Conservation (phyloP, 192 early-diverging fungal species). For the Spizellomyces punctatus region DNA sequence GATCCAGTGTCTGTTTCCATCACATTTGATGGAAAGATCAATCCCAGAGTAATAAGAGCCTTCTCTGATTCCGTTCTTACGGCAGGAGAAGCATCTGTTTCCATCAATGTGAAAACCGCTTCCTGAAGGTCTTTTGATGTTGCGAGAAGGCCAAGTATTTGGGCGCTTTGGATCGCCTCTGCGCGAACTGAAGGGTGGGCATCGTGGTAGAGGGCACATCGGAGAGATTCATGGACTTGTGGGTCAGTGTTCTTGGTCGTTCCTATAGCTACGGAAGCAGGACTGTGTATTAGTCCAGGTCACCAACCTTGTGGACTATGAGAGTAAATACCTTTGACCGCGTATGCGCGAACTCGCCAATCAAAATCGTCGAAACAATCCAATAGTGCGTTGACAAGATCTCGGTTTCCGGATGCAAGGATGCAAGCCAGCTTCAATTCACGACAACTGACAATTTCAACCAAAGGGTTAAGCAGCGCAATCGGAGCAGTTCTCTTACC, state of each 20-base stretch:
- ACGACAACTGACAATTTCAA: background rate
- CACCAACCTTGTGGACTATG: too few species aligned
- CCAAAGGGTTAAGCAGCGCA: background rate
- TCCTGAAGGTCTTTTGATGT: conserved; percentile 40
- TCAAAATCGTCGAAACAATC: conserved; percentile 45
- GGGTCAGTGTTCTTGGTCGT: conserved; percentile 37
- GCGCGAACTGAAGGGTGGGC: conserved; percentile 38
- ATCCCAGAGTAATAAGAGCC: conserved; percentile 32
- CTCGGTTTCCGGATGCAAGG: conserved; percentile 33
- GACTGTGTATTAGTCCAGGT: background rate
- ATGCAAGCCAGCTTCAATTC: conserved; percentile 43
- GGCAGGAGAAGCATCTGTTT: conserved; percentile 38
- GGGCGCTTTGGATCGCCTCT: conserved; percentile 48
- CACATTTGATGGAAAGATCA: conserved; percentile 22
- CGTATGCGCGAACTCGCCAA: conserved; percentile 46
- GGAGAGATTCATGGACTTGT: conserved; percentile 43
- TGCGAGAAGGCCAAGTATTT: conserved; percentile 37
- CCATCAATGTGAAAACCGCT: conserved; percentile 37
- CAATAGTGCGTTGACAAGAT: conserved; percentile 41
- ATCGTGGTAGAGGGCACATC: conserved; percentile 52
- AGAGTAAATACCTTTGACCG: conserved; percentile 46
- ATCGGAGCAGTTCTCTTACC: conserved; percentile 16
- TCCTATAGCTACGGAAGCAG: conserved; percentile 39
- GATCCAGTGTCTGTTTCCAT: background rate
- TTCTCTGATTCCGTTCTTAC: conserved; percentile 50